phyloP scores from a whole-genome alignment of 192 early-diverging fungal genomes.

The Coemansia sp. region DNA sequence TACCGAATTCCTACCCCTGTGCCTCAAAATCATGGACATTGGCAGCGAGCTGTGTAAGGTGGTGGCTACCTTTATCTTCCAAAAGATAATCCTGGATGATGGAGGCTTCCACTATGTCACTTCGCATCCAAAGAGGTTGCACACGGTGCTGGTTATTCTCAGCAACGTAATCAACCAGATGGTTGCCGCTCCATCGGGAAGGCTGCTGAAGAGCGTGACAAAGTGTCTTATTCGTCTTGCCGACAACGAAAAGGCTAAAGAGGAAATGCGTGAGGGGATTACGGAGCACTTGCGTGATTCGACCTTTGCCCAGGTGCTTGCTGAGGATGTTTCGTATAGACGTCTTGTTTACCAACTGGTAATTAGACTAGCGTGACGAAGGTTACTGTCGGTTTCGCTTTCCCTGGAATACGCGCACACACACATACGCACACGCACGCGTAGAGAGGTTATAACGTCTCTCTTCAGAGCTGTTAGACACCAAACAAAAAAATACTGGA shows the following conservation, averaged over 20 bases:
- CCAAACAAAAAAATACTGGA: slow-evolving; percentile 1
- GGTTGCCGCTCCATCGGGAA: slow-evolving; percentile 76
- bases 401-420: too few relatives aligned
- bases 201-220: slow-evolving; percentile 91
- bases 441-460: neutral
- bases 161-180: slow-evolving; percentile 92
- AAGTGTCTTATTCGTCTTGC: slow-evolving; percentile 89
- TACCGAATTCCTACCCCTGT: slow-evolving; percentile 97
- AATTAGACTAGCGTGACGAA: slow-evolving; percentile 34
- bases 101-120: slow-evolving; percentile 70
- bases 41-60: slow-evolving; percentile 96
- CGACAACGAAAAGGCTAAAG: slow-evolving; percentile 88
- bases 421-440: too few relatives aligned
- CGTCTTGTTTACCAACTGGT: slow-evolving; percentile 70
- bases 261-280: slow-evolving; percentile 86
- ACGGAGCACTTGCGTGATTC: slow-evolving; percentile 86
- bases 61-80: slow-evolving; percentile 99
- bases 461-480: neutral
- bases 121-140: slow-evolving; percentile 69
- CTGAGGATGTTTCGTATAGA: slow-evolving; percentile 90
- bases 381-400: neutral
- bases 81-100: slow-evolving; percentile 94
- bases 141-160: slow-evolving; percentile 91
- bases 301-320: slow-evolving; percentile 79
- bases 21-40: slow-evolving; percentile 98